These are phyloP conservation scores for Rhizophagus clarus DNA, from an alignment of 192 early-diverging fungal genomes.

Conservation along the genomic window DNA sequence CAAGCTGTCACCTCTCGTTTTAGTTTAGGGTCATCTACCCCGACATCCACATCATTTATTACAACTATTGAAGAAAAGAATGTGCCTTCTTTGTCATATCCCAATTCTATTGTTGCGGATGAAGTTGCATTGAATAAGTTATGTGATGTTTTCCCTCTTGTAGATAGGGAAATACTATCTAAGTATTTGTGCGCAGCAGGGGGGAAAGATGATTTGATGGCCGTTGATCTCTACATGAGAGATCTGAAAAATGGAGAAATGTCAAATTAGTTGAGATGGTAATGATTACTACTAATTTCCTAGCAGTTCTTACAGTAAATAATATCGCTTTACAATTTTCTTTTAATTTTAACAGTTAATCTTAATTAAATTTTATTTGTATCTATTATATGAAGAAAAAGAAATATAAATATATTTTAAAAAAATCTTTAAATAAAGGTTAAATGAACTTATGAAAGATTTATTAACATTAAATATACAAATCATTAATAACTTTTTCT, in stretches of 20 bases:
- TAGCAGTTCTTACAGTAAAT: too few relatives aligned
- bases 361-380: too few relatives aligned
- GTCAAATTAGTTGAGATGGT: not conserved
- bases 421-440: too few relatives aligned
- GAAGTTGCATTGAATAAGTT: conserved; percentile 26
- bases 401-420: too few relatives aligned
- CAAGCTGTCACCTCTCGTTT: conserved; percentile 29
- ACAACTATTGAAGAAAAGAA: conserved; percentile 19
- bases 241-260: conserved; percentile 23
- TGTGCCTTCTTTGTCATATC: not conserved
- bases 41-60: not conserved
- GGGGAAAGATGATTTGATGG: conserved; percentile 32
- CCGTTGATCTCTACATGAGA: conserved; percentile 33
- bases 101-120: not conserved
- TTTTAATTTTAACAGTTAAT: too few relatives aligned
- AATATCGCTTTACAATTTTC: too few relatives aligned
- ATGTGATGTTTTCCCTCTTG: conserved; percentile 29
- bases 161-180: conserved; percentile 20
- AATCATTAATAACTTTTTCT: not conserved
- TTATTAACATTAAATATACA: not conserved
- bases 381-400: too few relatives aligned
- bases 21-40: not conserved
- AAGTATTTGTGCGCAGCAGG: conserved; percentile 26
- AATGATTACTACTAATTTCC: too few relatives aligned
- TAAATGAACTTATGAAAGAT: too few relatives aligned